Conservation (phyloP, 306 rosid species). For the Astragalus membranaceus region DNA sequence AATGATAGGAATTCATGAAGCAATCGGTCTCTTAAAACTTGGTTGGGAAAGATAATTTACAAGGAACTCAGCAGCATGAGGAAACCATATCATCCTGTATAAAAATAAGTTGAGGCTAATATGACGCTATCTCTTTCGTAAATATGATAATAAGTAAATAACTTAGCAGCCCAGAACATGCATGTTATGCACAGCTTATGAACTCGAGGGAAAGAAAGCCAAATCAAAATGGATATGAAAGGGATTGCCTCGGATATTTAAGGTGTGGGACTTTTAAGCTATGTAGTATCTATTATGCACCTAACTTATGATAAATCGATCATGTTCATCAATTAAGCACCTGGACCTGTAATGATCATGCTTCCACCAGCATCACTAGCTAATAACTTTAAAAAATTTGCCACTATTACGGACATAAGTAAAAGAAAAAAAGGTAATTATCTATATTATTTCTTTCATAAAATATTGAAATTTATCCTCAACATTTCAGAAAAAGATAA, state of each 20-base stretch:
- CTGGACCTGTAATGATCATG: not conserved
- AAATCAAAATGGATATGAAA: not conserved
- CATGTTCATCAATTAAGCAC: not conserved
- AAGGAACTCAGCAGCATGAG: too few relatives aligned
- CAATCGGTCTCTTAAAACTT: not conserved
- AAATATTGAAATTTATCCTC: not conserved
- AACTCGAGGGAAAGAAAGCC: not conserved
- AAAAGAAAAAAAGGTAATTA: not conserved
- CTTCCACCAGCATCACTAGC: not conserved
- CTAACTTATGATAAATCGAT: not conserved
- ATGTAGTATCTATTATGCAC: not conserved
- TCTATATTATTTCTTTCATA: not conserved
- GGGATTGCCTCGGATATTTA: not conserved
- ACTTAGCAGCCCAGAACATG: too few relatives aligned
- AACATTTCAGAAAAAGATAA: constrained; percentile 6
- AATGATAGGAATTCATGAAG: not conserved
- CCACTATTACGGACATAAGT: not conserved
- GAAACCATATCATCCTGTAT: too few relatives aligned
- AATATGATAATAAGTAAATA: too few relatives aligned
- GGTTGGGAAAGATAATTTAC: not conserved
- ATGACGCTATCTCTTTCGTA: too few relatives aligned
- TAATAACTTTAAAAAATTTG: not conserved
- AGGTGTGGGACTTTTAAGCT: not conserved
- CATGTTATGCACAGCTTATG: not conserved
- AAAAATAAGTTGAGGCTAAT: too few relatives aligned